Conservation (phyloP, 2,329 filamentous ascomycete species). For the Coniochaeta pulveracea region DNA sequence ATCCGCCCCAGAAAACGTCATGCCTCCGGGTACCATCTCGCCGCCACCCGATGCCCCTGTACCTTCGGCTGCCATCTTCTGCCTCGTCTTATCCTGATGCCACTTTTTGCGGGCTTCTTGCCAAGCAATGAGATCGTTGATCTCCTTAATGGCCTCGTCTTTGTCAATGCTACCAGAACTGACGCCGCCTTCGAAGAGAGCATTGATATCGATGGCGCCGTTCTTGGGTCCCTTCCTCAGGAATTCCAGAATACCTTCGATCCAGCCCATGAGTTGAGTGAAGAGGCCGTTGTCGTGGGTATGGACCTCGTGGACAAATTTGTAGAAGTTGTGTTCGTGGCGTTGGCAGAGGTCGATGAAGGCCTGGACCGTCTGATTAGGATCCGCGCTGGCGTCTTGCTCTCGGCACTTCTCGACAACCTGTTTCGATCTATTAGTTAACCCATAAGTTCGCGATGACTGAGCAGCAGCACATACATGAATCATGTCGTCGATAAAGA, state of each 20-base stretch:
- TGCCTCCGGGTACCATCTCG: constrained; percentile 40
- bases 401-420: constrained; percentile 55
- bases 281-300: constrained; percentile 95
- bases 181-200: constrained; percentile 72
- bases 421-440: constrained; percentile 18
- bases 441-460: not conserved
- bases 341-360: constrained; percentile 95
- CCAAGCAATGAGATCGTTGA: constrained; percentile 81
- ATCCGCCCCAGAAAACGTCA: constrained; percentile 65
- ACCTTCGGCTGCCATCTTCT: constrained; percentile 94
- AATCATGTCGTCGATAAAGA: constrained; percentile 89
- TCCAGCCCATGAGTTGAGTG: constrained; percentile 92
- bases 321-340: constrained; percentile 96
- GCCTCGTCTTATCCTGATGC: constrained; percentile 94
- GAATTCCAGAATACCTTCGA: constrained; percentile 91
- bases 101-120: constrained; percentile 94
- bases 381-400: constrained; percentile 82
- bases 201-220: constrained; percentile 88
- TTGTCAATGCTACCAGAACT: constrained; percentile 58
- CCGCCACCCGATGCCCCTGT: constrained; percentile 31
- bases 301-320: constrained; percentile 97
- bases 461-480: constrained; percentile 35
- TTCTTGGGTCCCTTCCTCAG: constrained; percentile 75
- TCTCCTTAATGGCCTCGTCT: constrained; percentile 62
- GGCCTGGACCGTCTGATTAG: constrained; percentile 94